phyloP scores from a whole-genome alignment of 2,329 filamentous ascomycete species.

The Colletotrichum sp. region DNA sequence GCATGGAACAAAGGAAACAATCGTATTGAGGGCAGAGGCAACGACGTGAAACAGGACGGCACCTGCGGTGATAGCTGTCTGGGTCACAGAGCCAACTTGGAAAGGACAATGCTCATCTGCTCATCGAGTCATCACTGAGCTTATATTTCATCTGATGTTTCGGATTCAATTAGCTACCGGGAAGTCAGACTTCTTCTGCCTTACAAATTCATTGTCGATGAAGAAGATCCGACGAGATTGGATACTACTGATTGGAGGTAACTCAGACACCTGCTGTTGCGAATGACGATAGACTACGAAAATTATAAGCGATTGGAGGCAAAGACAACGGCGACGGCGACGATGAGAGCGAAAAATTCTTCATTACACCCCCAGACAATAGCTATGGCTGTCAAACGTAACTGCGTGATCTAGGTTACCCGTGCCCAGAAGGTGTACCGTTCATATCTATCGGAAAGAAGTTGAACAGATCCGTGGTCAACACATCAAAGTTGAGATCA shows the following conservation, averaged over 20 bases:
- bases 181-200: background rate
- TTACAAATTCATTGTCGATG: background rate
- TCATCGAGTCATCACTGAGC: background rate
- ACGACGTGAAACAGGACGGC: background rate
- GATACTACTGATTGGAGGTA: background rate
- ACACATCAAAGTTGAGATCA: conserved; percentile 27
- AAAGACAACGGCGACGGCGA: too few species aligned
- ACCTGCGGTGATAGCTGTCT: background rate
- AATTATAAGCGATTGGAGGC: too few species aligned
- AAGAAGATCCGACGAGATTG: background rate
- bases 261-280: background rate
- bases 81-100: background rate
- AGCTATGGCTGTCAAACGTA: background rate
- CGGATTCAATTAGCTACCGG: background rate
- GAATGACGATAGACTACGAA: background rate
- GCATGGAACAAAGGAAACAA: background rate
- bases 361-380: background rate
- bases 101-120: background rate
- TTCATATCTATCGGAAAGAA: conserved; percentile 25
- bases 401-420: background rate
- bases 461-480: conserved; percentile 32
- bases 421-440: background rate
- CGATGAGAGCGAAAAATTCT: too few species aligned
- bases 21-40: background rate
- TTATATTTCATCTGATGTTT: background rate